These are phyloP conservation scores for Zizania latifolia DNA, from an alignment of 176 grass and related monocot species.

Conservation along the genomic window DNA sequence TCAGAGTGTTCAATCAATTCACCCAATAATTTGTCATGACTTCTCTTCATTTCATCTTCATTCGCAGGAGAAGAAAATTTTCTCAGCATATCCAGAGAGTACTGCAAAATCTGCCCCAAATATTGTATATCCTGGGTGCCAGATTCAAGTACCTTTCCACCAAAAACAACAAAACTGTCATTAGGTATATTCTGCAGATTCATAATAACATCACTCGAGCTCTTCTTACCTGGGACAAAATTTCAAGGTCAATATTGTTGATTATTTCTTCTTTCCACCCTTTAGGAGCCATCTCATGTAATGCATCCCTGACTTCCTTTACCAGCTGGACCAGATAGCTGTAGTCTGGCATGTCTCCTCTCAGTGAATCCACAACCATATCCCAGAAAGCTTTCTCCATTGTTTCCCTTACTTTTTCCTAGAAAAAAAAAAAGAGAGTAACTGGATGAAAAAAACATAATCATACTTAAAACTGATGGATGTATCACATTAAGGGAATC, in stretches of 20 bases:
- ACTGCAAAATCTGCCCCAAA: too few relatives aligned
- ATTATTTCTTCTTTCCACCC: slow-evolving; percentile 66
- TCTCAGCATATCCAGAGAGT: slow-evolving; percentile 47
- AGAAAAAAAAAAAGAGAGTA: slow-evolving; percentile 16
- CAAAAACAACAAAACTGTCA: slow-evolving; percentile 9
- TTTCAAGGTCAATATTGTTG: slow-evolving; percentile 67
- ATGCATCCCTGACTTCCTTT: slow-evolving; percentile 81
- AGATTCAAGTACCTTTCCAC: slow-evolving; percentile 57
- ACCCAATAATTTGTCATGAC: slow-evolving; percentile 63
- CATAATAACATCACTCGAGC: slow-evolving; percentile 2
- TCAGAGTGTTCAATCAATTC: slow-evolving; percentile 47
- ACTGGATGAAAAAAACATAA: not conserved
- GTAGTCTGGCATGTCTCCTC: slow-evolving; percentile 67
- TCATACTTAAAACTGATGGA: not conserved
- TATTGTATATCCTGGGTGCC: slow-evolving; percentile 47
- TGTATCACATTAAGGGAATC: not conserved
- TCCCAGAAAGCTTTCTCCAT: too few relatives aligned
- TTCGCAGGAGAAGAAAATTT: slow-evolving; percentile 58
- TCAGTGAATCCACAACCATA: slow-evolving; percentile 52
- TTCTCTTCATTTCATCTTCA: slow-evolving; percentile 63
- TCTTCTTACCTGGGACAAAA: slow-evolving; percentile 64
- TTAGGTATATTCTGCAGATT: not conserved
- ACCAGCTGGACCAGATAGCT: slow-evolving; percentile 56
- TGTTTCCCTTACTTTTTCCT: slow-evolving; percentile 67
- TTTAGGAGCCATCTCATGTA: slow-evolving; percentile 64